These are phyloP conservation scores for Lachnellula willkommii DNA, from an alignment of 2,329 filamentous ascomycete genomes.

Conservation along the genomic window DNA sequence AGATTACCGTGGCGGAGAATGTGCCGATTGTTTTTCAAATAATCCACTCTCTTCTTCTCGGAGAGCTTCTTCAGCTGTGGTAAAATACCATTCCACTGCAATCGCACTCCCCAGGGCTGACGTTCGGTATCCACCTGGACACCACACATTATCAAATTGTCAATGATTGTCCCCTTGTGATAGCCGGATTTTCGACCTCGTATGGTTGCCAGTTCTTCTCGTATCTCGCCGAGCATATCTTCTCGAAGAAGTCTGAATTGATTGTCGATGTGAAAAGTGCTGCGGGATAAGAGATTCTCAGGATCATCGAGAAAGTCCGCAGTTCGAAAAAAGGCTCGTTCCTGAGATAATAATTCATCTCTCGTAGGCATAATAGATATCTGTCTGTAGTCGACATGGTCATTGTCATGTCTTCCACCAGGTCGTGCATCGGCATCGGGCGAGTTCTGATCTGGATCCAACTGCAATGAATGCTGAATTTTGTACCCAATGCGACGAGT, in stretches of 20 bases:
- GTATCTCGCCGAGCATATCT: constrained; percentile 63
- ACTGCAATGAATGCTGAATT: constrained; percentile 36
- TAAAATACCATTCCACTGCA: constrained; percentile 41
- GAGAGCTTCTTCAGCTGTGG: constrained; percentile 35
- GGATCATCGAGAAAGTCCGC: constrained; percentile 44
- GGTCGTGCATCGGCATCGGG: constrained; percentile 31
- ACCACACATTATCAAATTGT: constrained; percentile 34
- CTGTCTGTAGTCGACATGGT: constrained; percentile 54
- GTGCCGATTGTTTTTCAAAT: constrained; percentile 41
- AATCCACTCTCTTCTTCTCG: constrained; percentile 36
- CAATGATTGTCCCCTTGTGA: constrained; percentile 36
- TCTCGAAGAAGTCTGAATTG: constrained; percentile 68
- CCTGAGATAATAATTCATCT: constrained; percentile 54
- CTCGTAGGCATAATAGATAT: constrained; percentile 61
- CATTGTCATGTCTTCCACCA: constrained; percentile 71
- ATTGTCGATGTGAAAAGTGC: constrained; percentile 56
- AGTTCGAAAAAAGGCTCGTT: constrained; percentile 50
- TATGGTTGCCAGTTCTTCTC: constrained; percentile 52
- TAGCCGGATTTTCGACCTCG: constrained; percentile 44
- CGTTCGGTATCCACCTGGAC: constrained; percentile 28
- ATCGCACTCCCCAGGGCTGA: constrained; percentile 35
- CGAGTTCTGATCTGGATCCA: constrained; percentile 7
- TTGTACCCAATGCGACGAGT: constrained; percentile 36
- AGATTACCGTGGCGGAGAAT: constrained; percentile 57
- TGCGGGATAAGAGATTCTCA: constrained; percentile 32